Conservation (phyloP, 169 alveolate genomes). For the Eimeria sp. region DNA sequence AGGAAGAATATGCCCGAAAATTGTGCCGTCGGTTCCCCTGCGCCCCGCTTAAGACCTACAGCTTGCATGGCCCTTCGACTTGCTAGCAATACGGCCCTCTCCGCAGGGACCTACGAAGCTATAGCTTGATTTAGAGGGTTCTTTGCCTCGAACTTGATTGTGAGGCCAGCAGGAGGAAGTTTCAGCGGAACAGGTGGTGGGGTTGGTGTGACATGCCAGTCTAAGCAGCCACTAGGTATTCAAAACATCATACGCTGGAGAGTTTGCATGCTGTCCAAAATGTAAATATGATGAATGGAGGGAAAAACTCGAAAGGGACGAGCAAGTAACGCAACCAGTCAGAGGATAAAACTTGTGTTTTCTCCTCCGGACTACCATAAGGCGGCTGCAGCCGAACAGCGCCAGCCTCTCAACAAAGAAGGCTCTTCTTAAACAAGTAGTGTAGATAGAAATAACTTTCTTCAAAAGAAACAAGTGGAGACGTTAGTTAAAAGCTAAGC, state of each 20-base stretch:
- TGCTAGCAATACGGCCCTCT: not conserved
- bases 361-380: not conserved
- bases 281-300: not conserved
- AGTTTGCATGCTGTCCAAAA: not conserved
- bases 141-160: not conserved
- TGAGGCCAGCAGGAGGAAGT: not conserved
- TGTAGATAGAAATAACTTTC: not conserved
- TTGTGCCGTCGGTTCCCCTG: not conserved
- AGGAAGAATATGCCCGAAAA: not conserved
- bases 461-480: not conserved
- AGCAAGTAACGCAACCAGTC: not conserved
- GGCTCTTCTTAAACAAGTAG: not conserved
- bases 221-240: not conserved
- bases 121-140: not conserved
- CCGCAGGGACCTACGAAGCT: not conserved
- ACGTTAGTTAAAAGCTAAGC: not conserved
- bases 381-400: not conserved
- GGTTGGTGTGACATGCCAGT: not conserved
- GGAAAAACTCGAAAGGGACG: not conserved
- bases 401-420: not conserved
- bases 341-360: not conserved
- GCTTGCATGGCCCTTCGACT: not conserved
- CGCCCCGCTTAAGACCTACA: not conserved
- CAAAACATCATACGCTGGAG: not conserved
- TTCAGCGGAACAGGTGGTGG: not conserved